A percentile compares a stretch with the other conserved stretches of the same genome.
These are phyloP conservation scores for Clonostachys rosea DNA, from an alignment of 2,329 filamentous ascomycete species.

Conservation along the genomic window DNA sequence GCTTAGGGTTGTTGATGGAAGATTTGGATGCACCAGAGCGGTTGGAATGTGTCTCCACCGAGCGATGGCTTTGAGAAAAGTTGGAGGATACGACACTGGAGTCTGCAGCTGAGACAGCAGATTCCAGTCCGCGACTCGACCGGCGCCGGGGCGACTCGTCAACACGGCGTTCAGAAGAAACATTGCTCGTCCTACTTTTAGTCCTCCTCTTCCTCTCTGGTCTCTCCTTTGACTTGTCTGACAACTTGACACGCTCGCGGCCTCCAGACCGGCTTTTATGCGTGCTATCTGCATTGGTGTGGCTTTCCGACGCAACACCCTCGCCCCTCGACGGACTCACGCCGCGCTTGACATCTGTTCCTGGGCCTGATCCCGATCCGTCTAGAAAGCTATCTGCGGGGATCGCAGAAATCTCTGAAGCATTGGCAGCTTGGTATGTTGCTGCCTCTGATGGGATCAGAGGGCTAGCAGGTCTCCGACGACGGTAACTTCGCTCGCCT, in stretches of 20 bases:
- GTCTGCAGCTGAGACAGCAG: constrained; percentile 45
- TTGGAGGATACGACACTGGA: constrained; percentile 51
- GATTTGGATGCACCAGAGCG: constrained; percentile 46
- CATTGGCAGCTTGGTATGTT: constrained; percentile 59
- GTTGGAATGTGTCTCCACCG: constrained; percentile 48
- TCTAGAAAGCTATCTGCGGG: constrained; percentile 58
- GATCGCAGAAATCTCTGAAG: constrained; percentile 83
- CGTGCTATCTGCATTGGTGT: no score
- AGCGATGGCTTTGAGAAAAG: constrained; percentile 48
- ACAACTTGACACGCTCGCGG: constrained; percentile 33
- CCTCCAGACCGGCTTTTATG: constrained; percentile 34
- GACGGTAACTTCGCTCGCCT: constrained; percentile 33
- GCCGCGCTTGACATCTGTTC: constrained; percentile 30
- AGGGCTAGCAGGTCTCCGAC: constrained; percentile 62
- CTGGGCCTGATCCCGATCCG: constrained; percentile 38
- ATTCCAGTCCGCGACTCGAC: constrained; percentile 49
- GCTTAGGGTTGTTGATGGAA: constrained; percentile 85
- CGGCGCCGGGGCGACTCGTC: constrained; percentile 43
- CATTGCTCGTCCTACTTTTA: constrained; percentile 46
- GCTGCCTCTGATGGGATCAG: constrained; percentile 50
- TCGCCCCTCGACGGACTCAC: constrained; percentile 35
- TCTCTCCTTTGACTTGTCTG: constrained; percentile 38
- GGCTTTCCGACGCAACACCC: constrained; percentile 30
- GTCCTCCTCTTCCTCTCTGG: constrained; percentile 40
- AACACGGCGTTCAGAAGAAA: constrained; percentile 37